Evolutionary conservation across 2,329 filamentous ascomycete species (phyloP).

Genomic region (Paramyrothecium roridum): DNA sequence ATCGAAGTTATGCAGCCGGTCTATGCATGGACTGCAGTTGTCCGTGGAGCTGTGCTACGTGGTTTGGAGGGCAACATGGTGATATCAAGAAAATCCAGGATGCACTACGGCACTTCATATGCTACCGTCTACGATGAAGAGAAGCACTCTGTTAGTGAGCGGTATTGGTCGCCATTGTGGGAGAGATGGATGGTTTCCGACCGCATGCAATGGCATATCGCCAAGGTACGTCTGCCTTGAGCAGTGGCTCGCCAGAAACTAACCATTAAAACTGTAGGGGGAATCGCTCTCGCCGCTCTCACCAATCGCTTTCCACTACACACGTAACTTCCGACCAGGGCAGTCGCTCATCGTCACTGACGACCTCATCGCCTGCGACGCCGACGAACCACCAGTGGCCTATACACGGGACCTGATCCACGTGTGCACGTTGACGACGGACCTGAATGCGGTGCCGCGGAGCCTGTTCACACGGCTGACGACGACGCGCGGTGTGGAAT

Average conservation of each 20-base stretch:
- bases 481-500: conserved; percentile 76
- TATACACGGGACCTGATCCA: conserved; percentile 63
- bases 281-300: conserved; percentile 71
- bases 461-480: conserved; percentile 72
- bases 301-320: conserved; percentile 81
- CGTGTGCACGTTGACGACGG: conserved; percentile 78
- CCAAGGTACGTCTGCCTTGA: conserved; percentile 52
- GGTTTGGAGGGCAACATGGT: conserved; percentile 79
- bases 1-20: conserved; percentile 81
- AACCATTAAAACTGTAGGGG: conserved; percentile 44
- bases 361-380: conserved; percentile 73
- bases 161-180: conserved; percentile 79
- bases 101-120: conserved; percentile 79
- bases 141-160: conserved; percentile 68
- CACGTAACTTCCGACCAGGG: conserved; percentile 76
- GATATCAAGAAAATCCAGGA: conserved; percentile 68
- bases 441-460: conserved; percentile 71
- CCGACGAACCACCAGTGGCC: conserved; percentile 60
- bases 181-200: conserved; percentile 81
- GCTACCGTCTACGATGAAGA: conserved; percentile 76
- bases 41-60: conserved; percentile 71
- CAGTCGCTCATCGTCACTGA: conserved; percentile 77
- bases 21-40: conserved; percentile 79
- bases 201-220: conserved; percentile 83
- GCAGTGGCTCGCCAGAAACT: neutral